Evolutionary conservation across 768 basidiomycete species (phyloP), one percentile per base, ranked within the genome.

Genomic region (Cyathus striatus): DNA sequence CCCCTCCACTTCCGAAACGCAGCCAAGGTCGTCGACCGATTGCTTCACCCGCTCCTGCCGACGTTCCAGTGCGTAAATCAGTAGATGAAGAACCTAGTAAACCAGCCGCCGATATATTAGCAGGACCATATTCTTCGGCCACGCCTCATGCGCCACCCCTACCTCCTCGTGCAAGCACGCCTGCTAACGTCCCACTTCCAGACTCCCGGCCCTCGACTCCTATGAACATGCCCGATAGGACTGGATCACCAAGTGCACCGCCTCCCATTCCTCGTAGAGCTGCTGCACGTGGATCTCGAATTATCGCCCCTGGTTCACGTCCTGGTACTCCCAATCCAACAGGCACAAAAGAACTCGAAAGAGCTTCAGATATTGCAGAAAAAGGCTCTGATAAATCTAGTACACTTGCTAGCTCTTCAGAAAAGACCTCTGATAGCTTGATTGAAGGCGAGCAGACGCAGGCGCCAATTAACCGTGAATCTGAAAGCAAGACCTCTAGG

Each of bases 201-300:
- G 68, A 70, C 4, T 73, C 75, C 5, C 66, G 70, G 6, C 68
- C 78, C 3, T 59, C 75, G 24, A 59, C 71, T 20, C 59, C 55
- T 21, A 38, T 35, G 18, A 49, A 41, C 7, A 52, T 51, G 32
- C 56, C 65, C 3, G 62, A 63, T 23, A 54, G 69, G 24, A 46
- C 63, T 2, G 54, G 54, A 10, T 70, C 72, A 3, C 72, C 75
- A 37, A 63, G 50, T 16, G 53, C 61, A 3, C 72, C 73, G 5
- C 84, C 85, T 0, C 85, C 84, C 2, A 58, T 88, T 18, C 85
- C 85, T 0, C 70, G 81, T 32, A 67, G 85, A 35, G 85, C 85
- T 0, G 74, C 81, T 38, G 78, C 74, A 1, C 70, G 85, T 17
- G 64, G 32, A 10, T 9, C 42, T 20, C 5, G 42, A 21, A 30